Evolutionary conservation across 306 rosid species (phyloP), one percentile per base, ranked within the genome.

Genomic region (Cyamopsis tetragonoloba): DNA sequence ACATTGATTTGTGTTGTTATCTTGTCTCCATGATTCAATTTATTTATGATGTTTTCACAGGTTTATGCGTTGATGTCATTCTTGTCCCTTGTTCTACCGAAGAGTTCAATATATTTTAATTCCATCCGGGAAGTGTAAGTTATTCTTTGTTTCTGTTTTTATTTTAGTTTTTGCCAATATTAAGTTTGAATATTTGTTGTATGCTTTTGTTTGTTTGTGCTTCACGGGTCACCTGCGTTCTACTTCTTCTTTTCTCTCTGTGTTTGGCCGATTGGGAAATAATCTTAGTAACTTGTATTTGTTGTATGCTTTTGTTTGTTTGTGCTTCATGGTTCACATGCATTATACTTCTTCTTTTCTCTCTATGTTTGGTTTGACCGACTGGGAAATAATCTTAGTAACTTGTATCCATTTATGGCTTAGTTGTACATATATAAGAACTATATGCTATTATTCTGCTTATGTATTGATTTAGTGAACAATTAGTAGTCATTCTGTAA

Each of bases 101-200:
- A n/a, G 32, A 66, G 86, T 55, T 84, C 97, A 46, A 88, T 91
- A 60, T 91, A 91, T 80, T 91, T 91, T 46, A 82, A 86, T 76
- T 91, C 97, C 47, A 73, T 88, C 37, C 80, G 91, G 24, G 97
- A 91, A 88, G 89, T 84, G 97, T 91, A 88, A 91, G 97, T 86
- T 26, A 48, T 15, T 62, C 70, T 60, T 30, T 35, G 10, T 44
- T 23, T 51, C 11, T 59, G 3, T 17, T 4, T 58, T 14, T 44
- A 12, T 23, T 57, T 48, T 72, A 11, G 12, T 46, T 61, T 53
- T 11, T 44, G 62, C 31, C 24, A 49, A 50, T 62, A 10, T 66
- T 17, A 20, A 62, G 4, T 22, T 46, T 38, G 28, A 38, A 57
- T 44, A 39, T 12, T 31, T 60, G 18, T 80, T 60, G 43, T n/a